Conservation (phyloP, 164 flowering plant species). For the Cinnamomum micranthum region DNA sequence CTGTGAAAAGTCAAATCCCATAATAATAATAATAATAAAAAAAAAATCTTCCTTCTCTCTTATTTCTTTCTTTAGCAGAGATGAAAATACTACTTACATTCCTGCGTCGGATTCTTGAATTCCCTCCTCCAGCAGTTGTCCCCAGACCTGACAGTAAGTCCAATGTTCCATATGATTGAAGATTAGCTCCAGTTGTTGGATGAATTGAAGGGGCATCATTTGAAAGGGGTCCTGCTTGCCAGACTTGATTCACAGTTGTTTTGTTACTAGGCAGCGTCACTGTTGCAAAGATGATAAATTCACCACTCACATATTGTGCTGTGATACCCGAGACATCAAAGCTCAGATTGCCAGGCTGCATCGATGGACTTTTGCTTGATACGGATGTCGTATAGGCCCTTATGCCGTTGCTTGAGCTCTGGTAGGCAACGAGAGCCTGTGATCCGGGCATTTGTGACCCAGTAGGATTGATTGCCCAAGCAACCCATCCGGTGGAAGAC, state of each 20-base stretch:
- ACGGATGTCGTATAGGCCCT: slow-evolving; percentile 34
- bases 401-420: slow-evolving; percentile 15
- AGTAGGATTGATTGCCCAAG: slow-evolving; percentile 41
- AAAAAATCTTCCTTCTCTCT: too few species aligned
- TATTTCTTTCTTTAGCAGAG: background rate
- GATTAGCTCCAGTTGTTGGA: background rate
- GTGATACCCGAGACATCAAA: background rate
- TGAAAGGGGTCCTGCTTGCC: slow-evolving; percentile 4
- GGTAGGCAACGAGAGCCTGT: slow-evolving; percentile 48
- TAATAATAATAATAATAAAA: too few species aligned
- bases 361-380: background rate
- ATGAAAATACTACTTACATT: slow-evolving; percentile 34
- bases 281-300: slow-evolving; percentile 4
- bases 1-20: background rate
- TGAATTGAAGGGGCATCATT: background rate
- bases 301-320: background rate
- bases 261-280: background rate
- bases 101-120: slow-evolving; percentile 18
- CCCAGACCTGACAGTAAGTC: background rate
- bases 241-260: slow-evolving; percentile 1
- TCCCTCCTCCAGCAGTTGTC: slow-evolving; percentile 16
- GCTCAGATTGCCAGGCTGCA: slow-evolving; percentile 28
- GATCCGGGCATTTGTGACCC: slow-evolving; percentile 38
- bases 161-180: background rate
- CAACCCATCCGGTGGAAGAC: slow-evolving; percentile 24